Base-by-base conservation (phyloP, 1,284 basidiomycete genomes). In the Marasmius sp. region DNA sequence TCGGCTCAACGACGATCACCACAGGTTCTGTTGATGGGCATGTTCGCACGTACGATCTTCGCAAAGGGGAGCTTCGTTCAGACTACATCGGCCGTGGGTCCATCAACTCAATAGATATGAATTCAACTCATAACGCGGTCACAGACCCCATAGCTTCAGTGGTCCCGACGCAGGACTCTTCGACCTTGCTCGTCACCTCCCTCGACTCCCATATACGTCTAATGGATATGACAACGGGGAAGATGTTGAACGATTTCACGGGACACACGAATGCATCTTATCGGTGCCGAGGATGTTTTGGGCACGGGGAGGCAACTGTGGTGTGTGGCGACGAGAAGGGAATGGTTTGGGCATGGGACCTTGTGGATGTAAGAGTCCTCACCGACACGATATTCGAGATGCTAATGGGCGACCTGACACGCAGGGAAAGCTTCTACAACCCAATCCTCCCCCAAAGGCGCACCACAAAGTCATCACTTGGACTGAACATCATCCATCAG, bases 241-340 rank as follows among this genome's bases (percentile, higher is more conserved):
- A 91, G 67, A 79, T 92, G 74, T 81, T 99, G 37, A 95, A 97
- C 71, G 86, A 89, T 37, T 97, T 96, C 72, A 81, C 76, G 14
- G 94, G 94, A 0, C 93, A 97, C 71, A 71, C 74, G 12, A 92
- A 94, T 67, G 77, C 81, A 18, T 82, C 85, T 10, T 95, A 95
- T 72, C 85, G 94, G 18, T 92, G 88, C 69, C 88, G 89, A 20
- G 88, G 91, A n/a, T 88, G 87, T 62, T 94, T 98, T 69, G 90
- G 91, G 7, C 85, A 90, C 65, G 89, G 83, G 1, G 97, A 98
- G 74, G 90, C 90, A 0, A 86, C 77, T 16, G 88, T 98, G 3
- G 72, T 98, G 2, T 89, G 86, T 48, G 97, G 97, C 5, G 97
- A 98, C 72, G 96, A 98, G 73, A 83, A 89, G 5, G 97, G 97